Base-by-base conservation (phyloP, 2,329 filamentous ascomycete genomes). In the Sclerotinia spermophila region DNA sequence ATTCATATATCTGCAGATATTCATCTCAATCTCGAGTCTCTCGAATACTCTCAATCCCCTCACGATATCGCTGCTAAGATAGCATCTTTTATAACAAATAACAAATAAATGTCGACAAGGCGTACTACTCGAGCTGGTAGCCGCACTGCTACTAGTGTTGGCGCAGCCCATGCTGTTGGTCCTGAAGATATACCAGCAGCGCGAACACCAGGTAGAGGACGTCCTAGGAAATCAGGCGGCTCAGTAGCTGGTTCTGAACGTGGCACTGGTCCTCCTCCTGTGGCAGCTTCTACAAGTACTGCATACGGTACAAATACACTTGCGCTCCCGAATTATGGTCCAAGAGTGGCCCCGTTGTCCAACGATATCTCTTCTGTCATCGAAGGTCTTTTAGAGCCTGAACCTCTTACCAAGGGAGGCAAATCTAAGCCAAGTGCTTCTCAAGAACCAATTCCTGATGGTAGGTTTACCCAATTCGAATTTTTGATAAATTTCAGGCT, bases 221-320 rank as follows among this genome's bases (percentile, higher is more conserved):
- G 42, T 56, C 53, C 65, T 24, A 48, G 55, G 55, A 71, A 51
- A 71, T 27, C 62, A 19, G 61, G 21, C 30, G 45, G 62, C 24
- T 65, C 62, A 40, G 62, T 40, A 10, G 45, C 45, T 40, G 45
- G 45, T 30, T 65, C 45, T 15, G 62, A 65, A 40, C 62, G 62
- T 27, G 64, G 19, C 51, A 70, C 17, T 68, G 45, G 35, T 27
- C 68, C 76, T 7, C 76, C 77, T 42, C 66, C 74, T 13, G 72
- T 77, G 55, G 73, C 70, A 42, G 19, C 72, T 24, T 69, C 73
- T 38, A 62, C 72, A 21, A 78, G 75, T 66, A 77, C 75, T 4
- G 74, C 76, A 17, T 78, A 78, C 72, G 77, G 77, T n/a, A 74
- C 75, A 5, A 76, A 77, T 66, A 75, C 73, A 4, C 66, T 73